Conservation (phyloP, 2,329 filamentous ascomycete genomes). For the Teratosphaeria epicoccoides region DNA sequence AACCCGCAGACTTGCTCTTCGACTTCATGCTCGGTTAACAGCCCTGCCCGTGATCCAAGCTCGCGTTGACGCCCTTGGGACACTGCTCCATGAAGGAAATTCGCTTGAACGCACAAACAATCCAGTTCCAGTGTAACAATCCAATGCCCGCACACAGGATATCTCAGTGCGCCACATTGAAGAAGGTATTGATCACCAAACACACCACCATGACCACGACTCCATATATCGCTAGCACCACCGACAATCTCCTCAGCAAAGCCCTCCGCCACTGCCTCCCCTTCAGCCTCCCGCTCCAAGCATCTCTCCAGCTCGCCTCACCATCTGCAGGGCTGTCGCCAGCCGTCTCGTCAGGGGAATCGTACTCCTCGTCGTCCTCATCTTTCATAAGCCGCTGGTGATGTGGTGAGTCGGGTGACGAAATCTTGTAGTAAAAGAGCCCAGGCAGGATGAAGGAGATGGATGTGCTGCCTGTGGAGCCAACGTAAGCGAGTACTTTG, state of each 20-base stretch:
- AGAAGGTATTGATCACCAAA: slow-evolving; percentile 74
- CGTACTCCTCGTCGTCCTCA: slow-evolving; percentile 74
- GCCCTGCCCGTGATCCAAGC: no score
- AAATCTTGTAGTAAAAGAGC: slow-evolving; percentile 98
- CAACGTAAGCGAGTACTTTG: slow-evolving; percentile 87
- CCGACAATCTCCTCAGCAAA: slow-evolving; percentile 58
- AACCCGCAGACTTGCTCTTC: no score
- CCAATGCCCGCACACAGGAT: no score
- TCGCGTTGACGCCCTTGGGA: no score
- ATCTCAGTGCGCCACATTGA: slow-evolving; percentile 32
- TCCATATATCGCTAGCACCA: slow-evolving; percentile 74
- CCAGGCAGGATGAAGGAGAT: slow-evolving; percentile 96
- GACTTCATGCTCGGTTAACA: no score
- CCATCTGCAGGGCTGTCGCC: background rate
- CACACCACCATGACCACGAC: slow-evolving; percentile 82
- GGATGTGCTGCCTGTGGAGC: slow-evolving; percentile 83
- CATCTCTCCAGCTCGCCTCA: slow-evolving; percentile 40
- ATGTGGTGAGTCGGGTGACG: slow-evolving; percentile 71
- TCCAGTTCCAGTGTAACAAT: no score
- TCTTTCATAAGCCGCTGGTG: slow-evolving; percentile 84
- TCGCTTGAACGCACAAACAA: no score
- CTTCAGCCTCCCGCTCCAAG: slow-evolving; percentile 9
- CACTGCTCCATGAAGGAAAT: no score
- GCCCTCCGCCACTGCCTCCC: slow-evolving; percentile 50
- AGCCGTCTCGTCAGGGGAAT: background rate